Evolutionary conservation across 495 filamentous ascomycete species (phyloP), one percentile per base, ranked within the genome.

Genomic region (Xylaria bambusicola): DNA sequence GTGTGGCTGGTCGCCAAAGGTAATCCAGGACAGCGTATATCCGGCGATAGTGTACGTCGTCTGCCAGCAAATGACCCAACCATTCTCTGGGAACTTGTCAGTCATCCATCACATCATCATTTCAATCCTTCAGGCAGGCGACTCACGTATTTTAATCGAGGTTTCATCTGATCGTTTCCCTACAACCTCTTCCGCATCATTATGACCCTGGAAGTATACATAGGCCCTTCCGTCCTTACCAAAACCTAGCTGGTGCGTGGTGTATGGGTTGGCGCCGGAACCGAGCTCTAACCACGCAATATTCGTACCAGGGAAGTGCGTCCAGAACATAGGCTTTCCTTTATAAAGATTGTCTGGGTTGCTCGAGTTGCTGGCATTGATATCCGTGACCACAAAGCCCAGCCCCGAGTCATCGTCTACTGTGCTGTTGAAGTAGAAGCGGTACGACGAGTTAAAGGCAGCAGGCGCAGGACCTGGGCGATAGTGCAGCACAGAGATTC

Each of bases 11-110:
- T 33, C 12, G 18, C 51, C 51, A 41, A 0, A 44, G 29, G 51
- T 54, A 54, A 54, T 23, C 51, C 51, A 54, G 38, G 51, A 54
- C 51, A 54, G 51, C 38, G 51, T 54, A 42, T n/a, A 54, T 44
- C 51, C 51, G 51, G 3, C 17, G 51, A 44, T 10, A 42, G 38
- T 54, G 51, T 54, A 54, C n/a, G 10, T 54, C 24, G 51, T 54
- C 51, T 29, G 38, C 51, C 51, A 54, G 51, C 51, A 54, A 44
- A 54, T 54, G 38, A 15, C 51, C 38, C 38, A 54, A 44, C 51
- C 51, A 54, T 44, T 33, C 29, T 33, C 51, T 54, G 51, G 24
- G 9, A 1, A 54, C 36, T 44, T 15, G 51, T 54, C 24, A 54
- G 51, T 31, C 38, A 54, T 54, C 51, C 29, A 33, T 33, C 29